Conservation (phyloP, 169 alveolate genomes). For the Perkinsus marinus region DNA sequence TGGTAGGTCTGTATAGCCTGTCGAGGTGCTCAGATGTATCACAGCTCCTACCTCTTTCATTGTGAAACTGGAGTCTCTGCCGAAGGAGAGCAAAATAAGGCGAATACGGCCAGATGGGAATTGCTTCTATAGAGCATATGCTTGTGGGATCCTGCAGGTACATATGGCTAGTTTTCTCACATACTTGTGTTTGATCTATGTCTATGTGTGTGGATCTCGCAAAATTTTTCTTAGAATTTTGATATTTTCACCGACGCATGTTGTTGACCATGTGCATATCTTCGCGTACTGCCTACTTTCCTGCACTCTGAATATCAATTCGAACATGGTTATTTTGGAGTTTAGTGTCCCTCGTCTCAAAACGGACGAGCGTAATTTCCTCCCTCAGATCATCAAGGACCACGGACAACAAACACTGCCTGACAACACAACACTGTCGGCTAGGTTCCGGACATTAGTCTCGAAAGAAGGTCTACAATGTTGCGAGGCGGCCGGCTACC, state of each 20-base stretch:
- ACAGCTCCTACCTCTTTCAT: background rate
- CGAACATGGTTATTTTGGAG: too few species aligned
- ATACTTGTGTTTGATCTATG: too few species aligned
- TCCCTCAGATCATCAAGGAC: background rate
- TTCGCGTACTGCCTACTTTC: too few species aligned
- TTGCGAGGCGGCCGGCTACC: background rate
- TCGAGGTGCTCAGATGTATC: background rate
- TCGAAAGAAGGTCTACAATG: background rate
- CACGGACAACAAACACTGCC: background rate
- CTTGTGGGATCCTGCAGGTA: slow-evolving; percentile 10
- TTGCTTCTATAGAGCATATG: slow-evolving; percentile 21
- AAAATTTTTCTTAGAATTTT: too few species aligned
- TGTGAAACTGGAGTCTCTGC: background rate
- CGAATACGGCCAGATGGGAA: slow-evolving; percentile 20
- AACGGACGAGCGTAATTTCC: background rate
- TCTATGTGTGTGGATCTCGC: too few species aligned
- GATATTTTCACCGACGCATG: too few species aligned
- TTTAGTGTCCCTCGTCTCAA: too few species aligned
- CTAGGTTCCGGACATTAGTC: background rate
- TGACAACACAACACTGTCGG: background rate
- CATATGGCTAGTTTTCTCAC: too few species aligned
- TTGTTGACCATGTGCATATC: too few species aligned
- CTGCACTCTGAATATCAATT: too few species aligned
- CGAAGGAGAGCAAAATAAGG: background rate
- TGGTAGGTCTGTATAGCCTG: background rate